These are phyloP conservation scores for Xylaria arbuscula DNA, from an alignment of 2,329 filamentous ascomycete genomes.

Conservation along the genomic window DNA sequence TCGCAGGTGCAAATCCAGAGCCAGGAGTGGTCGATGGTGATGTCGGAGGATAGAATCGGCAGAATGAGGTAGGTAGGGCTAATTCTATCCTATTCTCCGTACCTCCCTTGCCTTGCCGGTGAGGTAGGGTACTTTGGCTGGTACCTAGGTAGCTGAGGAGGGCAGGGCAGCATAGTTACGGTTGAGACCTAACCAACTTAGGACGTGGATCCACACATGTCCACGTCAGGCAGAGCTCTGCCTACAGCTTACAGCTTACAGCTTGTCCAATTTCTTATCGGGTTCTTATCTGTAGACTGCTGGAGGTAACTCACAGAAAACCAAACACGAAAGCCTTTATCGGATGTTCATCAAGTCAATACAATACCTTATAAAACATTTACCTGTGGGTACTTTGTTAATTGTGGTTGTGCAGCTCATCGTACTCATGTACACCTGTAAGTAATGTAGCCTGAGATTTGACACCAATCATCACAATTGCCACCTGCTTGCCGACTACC, in stretches of 20 bases:
- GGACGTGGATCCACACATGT: conserved; percentile 7
- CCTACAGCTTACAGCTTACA: background rate
- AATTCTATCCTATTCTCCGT: conserved; percentile 10
- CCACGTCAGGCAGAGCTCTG: conserved; percentile 32
- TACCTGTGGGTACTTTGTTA: no score
- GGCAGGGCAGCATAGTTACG: background rate
- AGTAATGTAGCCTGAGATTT: no score
- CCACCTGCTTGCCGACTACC: no score
- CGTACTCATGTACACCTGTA: no score
- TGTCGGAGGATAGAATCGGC: background rate
- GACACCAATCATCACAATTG: no score
- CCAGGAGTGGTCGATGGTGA: background rate
- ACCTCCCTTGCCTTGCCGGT: background rate
- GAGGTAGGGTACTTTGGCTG: background rate
- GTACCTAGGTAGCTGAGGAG: no score
- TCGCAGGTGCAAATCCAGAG: background rate
- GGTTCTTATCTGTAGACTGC: background rate
- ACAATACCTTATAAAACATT: no score
- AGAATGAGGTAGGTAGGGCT: conserved; percentile 1
- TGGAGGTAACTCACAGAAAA: no score
- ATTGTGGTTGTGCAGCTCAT: no score
- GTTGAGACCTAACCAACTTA: background rate
- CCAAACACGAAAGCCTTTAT: background rate
- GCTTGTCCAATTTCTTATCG: background rate
- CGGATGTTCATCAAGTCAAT: background rate